These are phyloP conservation scores for Adansonia madagascariensis DNA, from an alignment of 441 rosid species.

Conservation along the genomic window DNA sequence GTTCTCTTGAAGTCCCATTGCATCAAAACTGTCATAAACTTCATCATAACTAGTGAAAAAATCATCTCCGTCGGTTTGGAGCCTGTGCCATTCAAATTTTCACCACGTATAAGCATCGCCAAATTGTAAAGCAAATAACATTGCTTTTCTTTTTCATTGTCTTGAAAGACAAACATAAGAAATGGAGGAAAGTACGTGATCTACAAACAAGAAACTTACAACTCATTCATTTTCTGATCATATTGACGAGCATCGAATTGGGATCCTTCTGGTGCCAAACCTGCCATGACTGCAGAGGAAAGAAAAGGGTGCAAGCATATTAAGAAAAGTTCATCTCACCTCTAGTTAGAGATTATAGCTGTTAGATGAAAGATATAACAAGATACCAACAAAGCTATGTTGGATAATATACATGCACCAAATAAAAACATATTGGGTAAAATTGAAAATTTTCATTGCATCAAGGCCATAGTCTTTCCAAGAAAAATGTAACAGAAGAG, in stretches of 20 bases:
- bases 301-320: neutral
- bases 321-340: neutral
- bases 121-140: neutral
- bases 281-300: slow-evolving; percentile 67
- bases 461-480: neutral
- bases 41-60: slow-evolving; percentile 61
- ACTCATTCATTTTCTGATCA: slow-evolving; percentile 71
- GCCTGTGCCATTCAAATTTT: slow-evolving; percentile 27
- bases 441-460: neutral
- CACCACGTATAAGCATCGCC: slow-evolving; percentile 25
- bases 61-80: slow-evolving; percentile 48
- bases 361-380: slow-evolving; percentile 1
- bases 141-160: neutral
- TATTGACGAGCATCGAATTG: slow-evolving; percentile 75
- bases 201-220: slow-evolving; percentile 42
- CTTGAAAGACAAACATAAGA: neutral
- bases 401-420: neutral
- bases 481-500: slow-evolving; percentile 16
- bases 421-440: neutral
- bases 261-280: slow-evolving; percentile 68
- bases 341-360: neutral
- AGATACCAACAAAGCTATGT: neutral
- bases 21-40: slow-evolving; percentile 56
- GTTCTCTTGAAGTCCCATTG: slow-evolving; percentile 59
- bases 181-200: neutral